Evolutionary conservation across 805 yeast species (phyloP).

Genomic region (Metschnikowia picachoensis): DNA sequence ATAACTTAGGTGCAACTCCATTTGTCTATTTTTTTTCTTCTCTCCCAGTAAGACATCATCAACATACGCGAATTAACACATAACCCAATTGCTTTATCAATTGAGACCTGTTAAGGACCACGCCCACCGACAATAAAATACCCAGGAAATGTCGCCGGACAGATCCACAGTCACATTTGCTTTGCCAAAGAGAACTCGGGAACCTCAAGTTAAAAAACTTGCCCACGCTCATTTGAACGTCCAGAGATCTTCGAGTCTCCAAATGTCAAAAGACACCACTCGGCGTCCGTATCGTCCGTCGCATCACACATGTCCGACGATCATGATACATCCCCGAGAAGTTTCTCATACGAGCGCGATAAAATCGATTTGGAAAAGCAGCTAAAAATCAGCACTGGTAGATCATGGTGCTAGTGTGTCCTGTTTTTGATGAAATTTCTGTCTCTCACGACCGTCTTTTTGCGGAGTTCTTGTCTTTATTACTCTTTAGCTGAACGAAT

Average conservation of each 20-base stretch:
- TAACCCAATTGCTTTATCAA: not conserved
- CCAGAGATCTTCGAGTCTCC: slow-evolving; percentile 1
- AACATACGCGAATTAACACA: not conserved
- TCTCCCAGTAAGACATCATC: no score
- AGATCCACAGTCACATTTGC: not conserved
- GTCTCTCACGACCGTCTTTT: slow-evolving; percentile 27
- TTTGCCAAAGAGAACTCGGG: slow-evolving; percentile 6
- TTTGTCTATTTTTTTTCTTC: no score
- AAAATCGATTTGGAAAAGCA: slow-evolving; percentile 36
- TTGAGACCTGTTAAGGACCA: not conserved
- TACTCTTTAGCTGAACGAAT: slow-evolving; percentile 20
- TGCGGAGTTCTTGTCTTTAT: slow-evolving; percentile 34
- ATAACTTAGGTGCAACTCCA: no score
- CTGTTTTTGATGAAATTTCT: slow-evolving; percentile 30
- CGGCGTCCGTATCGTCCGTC: slow-evolving; percentile 24
- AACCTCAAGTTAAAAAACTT: slow-evolving; percentile 4
- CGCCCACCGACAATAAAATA: not conserved
- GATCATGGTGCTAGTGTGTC: slow-evolving; percentile 31
- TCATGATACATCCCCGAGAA: not conserved
- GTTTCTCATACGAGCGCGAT: slow-evolving; percentile 3
- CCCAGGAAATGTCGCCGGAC: not conserved
- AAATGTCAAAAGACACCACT: slow-evolving; percentile 22
- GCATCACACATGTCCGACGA: slow-evolving; percentile 14
- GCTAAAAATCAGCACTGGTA: slow-evolving; percentile 34
- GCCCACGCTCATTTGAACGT: not conserved